Conservation (phyloP, 2,329 filamentous ascomycete genomes). For the Sphaerulina musiva region DNA sequence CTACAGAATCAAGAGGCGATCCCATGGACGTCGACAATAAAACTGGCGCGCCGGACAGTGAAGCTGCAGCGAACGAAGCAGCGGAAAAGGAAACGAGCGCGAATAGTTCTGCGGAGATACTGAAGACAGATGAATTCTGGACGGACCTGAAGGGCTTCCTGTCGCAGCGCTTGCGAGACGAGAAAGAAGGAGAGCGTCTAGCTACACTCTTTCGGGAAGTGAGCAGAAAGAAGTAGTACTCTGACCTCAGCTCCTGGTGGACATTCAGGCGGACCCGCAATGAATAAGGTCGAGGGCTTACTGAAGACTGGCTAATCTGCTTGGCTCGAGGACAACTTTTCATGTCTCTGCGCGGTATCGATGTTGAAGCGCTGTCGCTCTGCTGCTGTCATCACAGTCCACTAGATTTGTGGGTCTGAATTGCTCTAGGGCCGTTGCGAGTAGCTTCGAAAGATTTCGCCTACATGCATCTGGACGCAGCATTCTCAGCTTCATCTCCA, state of each 20-base stretch:
- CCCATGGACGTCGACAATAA: conserved; percentile 32
- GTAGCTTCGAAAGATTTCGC: too few species aligned
- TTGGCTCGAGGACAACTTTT: too few species aligned
- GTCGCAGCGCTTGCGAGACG: conserved; percentile 69
- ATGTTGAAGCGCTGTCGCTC: too few species aligned
- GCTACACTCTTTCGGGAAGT: conserved; percentile 52
- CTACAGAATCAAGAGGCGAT: conserved; percentile 17
- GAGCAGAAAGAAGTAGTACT: conserved; percentile 5
- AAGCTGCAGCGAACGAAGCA: conserved; percentile 35
- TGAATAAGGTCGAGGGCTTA: background rate
- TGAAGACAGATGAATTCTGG: conserved; percentile 77
- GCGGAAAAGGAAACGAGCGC: conserved; percentile 51
- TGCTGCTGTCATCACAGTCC: too few species aligned
- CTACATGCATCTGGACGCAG: too few species aligned
- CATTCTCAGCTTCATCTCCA: too few species aligned
- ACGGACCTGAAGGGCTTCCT: conserved; percentile 74
- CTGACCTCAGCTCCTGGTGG: background rate
- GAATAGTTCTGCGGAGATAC: conserved; percentile 41
- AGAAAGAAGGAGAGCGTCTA: conserved; percentile 56
- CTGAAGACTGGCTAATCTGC: too few species aligned
- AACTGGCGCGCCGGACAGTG: conserved; percentile 27
- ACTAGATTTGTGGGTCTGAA: too few species aligned
- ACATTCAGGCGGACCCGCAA: background rate
- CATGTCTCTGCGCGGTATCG: too few species aligned
- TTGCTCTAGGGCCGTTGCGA: too few species aligned